Evolutionary conservation across 2,329 filamentous ascomycete genomes (phyloP), one percentile per base, ranked within the genome.

Genomic region (Exophiala bonariae): DNA sequence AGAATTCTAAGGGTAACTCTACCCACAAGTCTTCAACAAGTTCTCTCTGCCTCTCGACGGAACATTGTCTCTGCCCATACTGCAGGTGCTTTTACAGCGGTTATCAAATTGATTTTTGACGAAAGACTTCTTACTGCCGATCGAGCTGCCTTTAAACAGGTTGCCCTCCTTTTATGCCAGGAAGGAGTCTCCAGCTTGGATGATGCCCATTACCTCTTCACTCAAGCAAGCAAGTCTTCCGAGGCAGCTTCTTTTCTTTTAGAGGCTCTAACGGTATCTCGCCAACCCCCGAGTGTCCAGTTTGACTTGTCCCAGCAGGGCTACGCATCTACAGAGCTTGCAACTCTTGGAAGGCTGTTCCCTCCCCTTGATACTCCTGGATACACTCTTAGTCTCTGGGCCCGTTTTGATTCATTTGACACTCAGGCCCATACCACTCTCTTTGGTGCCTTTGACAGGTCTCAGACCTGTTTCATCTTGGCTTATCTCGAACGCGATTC

Each of bases 401-500:
- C 96, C 40, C 83, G 87, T 16, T 81, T 99, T 50, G 91, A 97
- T 65, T 76, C 82, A 32, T 97, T 93, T 66, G 95, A 99, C 65
- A 73, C 81, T 4, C 80, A 81, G 36, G 84, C 87, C 13, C 93
- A 99, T 66, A 99, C 93, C 0, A 99, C 93, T 0, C 79, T 99
- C 11, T 99, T 99, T 65, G 93, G 93, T 19, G 89, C 93, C 7
- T 97, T 95, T 66, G 93, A 99, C 68, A 78, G 85, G 3, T 89
- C 83, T 4, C 92, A 97, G 66, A 89, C 88, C 4, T 99, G 93
- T 67, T 99, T 99, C 62, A 72, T 99, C 28, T 81, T 99, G 58
- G 85, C 90, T 50, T 99, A 99, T 63, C 77, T 99, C 31, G 95
- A 99, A 65, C 90, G 86, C 63, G 91, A 96, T 65, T 95, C 89